Percentiles rank a stretch among this genome's conserved stretches.
These are phyloP conservation scores for Bremia lactucae DNA, from an alignment of 352 stramenopile genomes.

Conservation along the genomic window DNA sequence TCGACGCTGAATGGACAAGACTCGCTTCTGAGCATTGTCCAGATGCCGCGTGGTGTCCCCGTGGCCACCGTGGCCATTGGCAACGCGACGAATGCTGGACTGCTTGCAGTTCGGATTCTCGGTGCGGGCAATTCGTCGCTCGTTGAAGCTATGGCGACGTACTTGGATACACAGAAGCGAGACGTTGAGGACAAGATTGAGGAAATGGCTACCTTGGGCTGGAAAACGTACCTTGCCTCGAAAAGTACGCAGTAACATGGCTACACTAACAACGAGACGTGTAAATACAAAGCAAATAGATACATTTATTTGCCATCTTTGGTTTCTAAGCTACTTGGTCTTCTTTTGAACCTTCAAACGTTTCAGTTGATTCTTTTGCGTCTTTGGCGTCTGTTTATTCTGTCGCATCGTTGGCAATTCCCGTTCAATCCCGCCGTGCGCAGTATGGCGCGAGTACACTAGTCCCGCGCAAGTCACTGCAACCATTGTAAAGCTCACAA, in stretches of 20 bases:
- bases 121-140: slow-evolving; percentile 51
- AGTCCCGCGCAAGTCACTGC: slow-evolving; percentile 52
- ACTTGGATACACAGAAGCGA: slow-evolving; percentile 86
- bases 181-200: slow-evolving; percentile 91
- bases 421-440: slow-evolving; percentile 18
- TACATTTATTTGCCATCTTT: not conserved
- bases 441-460: slow-evolving; percentile 58
- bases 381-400: slow-evolving; percentile 59
- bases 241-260: slow-evolving; percentile 45
- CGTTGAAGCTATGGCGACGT: slow-evolving; percentile 86
- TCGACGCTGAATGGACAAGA: slow-evolving; percentile 95
- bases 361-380: slow-evolving; percentile 67
- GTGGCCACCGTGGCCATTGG: slow-evolving; percentile 97
- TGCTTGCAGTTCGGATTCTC: slow-evolving; percentile 95
- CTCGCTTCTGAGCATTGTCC: slow-evolving; percentile 96
- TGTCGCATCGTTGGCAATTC: slow-evolving; percentile 15
- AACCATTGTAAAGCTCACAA: slow-evolving; percentile 45
- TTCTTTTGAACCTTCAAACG: slow-evolving; percentile 58
- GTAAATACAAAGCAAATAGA: slow-evolving; percentile 1
- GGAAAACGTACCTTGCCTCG: slow-evolving; percentile 91
- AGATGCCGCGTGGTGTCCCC: slow-evolving; percentile 97
- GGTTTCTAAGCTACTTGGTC: slow-evolving; percentile 21
- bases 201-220: slow-evolving; percentile 78
- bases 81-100: slow-evolving; percentile 94
- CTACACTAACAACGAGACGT: slow-evolving; percentile 1